Percentiles rank a stretch among this genome's conserved stretches.
phyloP scores from a whole-genome alignment of 495 filamentous ascomycete genomes.

The Penicillium canariense region DNA sequence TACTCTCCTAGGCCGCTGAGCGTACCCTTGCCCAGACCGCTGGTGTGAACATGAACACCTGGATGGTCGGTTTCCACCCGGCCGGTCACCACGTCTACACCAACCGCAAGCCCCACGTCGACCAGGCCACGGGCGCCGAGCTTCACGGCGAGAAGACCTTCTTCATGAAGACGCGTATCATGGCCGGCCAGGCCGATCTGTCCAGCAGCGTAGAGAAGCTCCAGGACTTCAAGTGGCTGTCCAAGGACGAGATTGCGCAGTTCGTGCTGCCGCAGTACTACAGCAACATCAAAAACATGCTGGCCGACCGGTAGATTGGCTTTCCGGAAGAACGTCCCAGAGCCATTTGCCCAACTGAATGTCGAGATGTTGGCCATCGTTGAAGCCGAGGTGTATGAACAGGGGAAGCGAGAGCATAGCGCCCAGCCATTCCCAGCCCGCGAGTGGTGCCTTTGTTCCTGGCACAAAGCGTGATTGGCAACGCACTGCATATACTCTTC shows the following conservation, averaged over 20 bases:
- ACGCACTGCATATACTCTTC: slow-evolving; percentile 43
- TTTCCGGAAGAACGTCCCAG: not conserved
- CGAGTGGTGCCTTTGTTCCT: slow-evolving; percentile 19
- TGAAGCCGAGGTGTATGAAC: slow-evolving; percentile 7
- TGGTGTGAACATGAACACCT: slow-evolving; percentile 98
- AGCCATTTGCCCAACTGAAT: not conserved
- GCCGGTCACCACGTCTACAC: slow-evolving; percentile 70
- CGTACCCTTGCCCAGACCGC: slow-evolving; percentile 71
- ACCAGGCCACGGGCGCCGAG: slow-evolving; percentile 36
- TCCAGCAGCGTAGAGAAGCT: slow-evolving; percentile 66
- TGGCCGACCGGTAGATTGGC: slow-evolving; percentile 62
- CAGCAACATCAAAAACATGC: slow-evolving; percentile 71
- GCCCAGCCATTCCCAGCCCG: not conserved
- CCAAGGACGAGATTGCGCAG: slow-evolving; percentile 78
- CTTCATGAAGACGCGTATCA: slow-evolving; percentile 92
- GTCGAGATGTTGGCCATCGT: not conserved
- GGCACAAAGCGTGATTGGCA: slow-evolving; percentile 17
- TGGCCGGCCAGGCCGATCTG: slow-evolving; percentile 92
- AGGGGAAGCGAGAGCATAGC: not conserved
- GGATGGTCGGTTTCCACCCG: slow-evolving; percentile 89
- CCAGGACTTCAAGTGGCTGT: slow-evolving; percentile 86
- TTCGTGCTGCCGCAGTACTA: slow-evolving; percentile 64
- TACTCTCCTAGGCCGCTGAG: slow-evolving; percentile 65
- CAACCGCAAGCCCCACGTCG: slow-evolving; percentile 33
- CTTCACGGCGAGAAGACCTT: slow-evolving; percentile 75